phyloP scores from a whole-genome alignment of 371 early-diverging fungal genomes.

The Mucor indicus region DNA sequence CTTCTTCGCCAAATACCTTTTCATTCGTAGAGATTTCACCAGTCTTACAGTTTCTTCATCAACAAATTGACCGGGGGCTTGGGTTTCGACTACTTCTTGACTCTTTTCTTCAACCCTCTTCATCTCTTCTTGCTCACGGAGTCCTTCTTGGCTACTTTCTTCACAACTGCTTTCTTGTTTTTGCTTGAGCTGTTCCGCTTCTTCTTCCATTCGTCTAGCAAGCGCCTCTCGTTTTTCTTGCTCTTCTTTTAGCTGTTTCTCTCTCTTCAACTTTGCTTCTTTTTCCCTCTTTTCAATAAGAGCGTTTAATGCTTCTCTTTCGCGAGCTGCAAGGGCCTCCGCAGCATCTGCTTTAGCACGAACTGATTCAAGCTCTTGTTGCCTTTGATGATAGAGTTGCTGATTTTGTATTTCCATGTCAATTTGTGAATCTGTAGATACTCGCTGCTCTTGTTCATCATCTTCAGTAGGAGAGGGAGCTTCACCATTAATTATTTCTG shows the following conservation, averaged over 20 bases:
- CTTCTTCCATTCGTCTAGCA: neutral
- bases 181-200: neutral
- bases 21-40: no score
- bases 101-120: no score
- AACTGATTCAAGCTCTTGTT: neutral
- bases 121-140: no score
- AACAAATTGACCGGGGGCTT: no score
- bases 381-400: no score
- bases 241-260: neutral
- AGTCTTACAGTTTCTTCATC: no score
- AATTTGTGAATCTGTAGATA: no score
- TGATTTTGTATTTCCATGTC: neutral
- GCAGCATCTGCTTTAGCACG: slow-evolving; percentile 1
- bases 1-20: no score
- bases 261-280: no score
- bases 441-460: neutral
- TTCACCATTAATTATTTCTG: slow-evolving; percentile 27
- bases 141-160: neutral
- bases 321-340: neutral
- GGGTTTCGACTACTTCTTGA: no score
- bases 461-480: no score
- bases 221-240: neutral
- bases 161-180: neutral
- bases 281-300: no score
- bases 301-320: neutral